Percentiles rank a stretch among this genome's conserved stretches.
These are phyloP conservation scores for Volvox reticuliferus DNA, from an alignment of 139 green algal genomes.

Conservation along the genomic window DNA sequence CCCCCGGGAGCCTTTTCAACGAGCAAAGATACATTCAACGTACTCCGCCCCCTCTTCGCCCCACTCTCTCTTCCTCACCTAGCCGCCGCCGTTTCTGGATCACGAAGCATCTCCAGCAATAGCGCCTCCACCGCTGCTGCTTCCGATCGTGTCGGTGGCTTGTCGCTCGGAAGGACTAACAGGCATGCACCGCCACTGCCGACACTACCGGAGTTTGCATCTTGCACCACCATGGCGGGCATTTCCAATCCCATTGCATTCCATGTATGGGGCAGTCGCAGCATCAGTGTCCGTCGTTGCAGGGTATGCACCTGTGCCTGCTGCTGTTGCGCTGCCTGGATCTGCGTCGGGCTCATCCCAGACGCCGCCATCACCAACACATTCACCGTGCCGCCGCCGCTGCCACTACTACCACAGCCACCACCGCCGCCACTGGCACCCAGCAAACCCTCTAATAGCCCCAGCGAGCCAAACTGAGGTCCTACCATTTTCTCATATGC, in stretches of 20 bases:
- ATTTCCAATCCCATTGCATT: conserved; percentile 37
- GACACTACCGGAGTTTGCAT: background rate
- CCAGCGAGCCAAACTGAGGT: conserved; percentile 19
- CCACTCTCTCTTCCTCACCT: background rate
- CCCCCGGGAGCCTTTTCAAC: too few relatives aligned
- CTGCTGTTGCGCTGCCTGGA: conserved; percentile 23
- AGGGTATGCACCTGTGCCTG: conserved; percentile 31
- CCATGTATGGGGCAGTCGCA: conserved; percentile 38
- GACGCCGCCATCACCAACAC: background rate
- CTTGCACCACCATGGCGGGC: conserved; percentile 53
- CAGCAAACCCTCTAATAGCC: conserved; percentile 11
- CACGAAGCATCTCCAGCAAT: conserved; percentile 59
- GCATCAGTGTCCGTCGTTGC: conserved; percentile 43
- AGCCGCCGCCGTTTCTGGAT: conserved; percentile 42
- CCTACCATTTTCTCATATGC: conserved; percentile 25
- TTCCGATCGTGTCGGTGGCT: conserved; percentile 57
- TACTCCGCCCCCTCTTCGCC: too few relatives aligned
- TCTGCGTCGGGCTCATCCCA: background rate
- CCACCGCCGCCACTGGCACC: background rate
- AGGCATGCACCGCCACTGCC: conserved; percentile 60
- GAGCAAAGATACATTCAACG: too few relatives aligned
- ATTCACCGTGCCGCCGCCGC: background rate
- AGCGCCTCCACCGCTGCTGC: conserved; percentile 50
- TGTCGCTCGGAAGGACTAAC: conserved; percentile 74
- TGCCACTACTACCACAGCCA: background rate